phyloP scores from a whole-genome alignment of 2,329 filamentous ascomycete genomes.

The Aspergillus puulaauensis region DNA sequence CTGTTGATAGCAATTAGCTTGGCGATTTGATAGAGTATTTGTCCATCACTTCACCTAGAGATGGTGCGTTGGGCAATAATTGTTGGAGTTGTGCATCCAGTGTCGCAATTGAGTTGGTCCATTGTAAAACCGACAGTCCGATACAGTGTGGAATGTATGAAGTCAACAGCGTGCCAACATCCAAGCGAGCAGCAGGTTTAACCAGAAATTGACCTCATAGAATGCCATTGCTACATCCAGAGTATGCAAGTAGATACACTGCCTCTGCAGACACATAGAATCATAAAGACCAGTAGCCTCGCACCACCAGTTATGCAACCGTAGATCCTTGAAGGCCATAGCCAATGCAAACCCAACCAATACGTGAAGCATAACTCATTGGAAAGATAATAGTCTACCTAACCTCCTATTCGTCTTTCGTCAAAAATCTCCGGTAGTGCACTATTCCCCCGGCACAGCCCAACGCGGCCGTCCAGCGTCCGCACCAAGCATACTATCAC shows the following conservation, averaged over 20 bases:
- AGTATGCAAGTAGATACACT: not conserved
- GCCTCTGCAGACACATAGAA: not conserved
- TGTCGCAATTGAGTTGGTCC: not conserved
- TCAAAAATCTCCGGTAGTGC: not conserved
- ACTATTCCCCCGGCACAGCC: not conserved
- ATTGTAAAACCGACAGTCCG: not conserved
- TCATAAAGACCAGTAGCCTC: not conserved
- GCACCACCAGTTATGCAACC: not conserved
- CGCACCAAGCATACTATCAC: not conserved
- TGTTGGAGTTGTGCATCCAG: not conserved
- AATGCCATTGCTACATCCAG: not conserved
- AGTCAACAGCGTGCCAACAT: not conserved
- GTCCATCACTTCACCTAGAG: not conserved
- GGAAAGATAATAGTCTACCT: not conserved
- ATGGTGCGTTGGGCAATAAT: not conserved
- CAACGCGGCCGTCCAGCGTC: constrained; percentile 15
- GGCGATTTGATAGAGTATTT: not conserved
- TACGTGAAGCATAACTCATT: not conserved
- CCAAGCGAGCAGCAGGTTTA: not conserved
- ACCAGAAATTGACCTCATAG: not conserved
- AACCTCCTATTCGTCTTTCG: not conserved
- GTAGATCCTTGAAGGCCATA: not conserved
- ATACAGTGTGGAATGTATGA: not conserved
- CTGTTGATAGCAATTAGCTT: not conserved
- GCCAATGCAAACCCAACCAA: not conserved